These are phyloP conservation scores for Boehmeria nivea DNA, from an alignment of 306 rosid genomes.

Conservation along the genomic window DNA sequence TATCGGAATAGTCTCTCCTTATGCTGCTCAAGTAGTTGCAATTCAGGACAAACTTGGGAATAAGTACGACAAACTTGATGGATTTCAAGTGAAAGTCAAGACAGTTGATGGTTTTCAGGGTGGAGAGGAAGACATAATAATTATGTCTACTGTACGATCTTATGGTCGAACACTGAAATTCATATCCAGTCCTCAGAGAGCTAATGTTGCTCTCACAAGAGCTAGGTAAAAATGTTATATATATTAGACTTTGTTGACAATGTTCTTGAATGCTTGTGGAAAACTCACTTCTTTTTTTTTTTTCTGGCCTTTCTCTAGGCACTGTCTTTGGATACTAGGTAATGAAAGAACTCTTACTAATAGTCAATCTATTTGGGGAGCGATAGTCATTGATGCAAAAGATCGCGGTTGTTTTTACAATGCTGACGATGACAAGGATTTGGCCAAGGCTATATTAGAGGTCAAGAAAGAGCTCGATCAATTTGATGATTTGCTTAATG, in stretches of 20 bases:
- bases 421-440: constrained; percentile 57
- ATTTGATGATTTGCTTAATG: constrained; percentile 60
- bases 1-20: constrained; percentile 76
- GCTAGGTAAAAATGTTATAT: constrained; percentile 48
- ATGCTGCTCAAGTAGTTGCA: constrained; percentile 65
- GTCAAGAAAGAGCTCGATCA: constrained; percentile 54
- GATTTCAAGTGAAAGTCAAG: constrained; percentile 64
- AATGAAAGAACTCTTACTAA: constrained; percentile 38
- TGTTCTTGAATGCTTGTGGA: no score
- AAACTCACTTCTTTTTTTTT: no score
- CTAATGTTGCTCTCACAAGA: constrained; percentile 80
- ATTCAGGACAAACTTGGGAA: constrained; percentile 44
- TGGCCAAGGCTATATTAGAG: constrained; percentile 53
- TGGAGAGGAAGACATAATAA: constrained; percentile 68
- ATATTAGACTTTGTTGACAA: background rate
- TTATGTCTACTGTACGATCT: constrained; percentile 69
- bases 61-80: constrained; percentile 33
- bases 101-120: constrained; percentile 81
- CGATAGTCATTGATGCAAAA: constrained; percentile 50
- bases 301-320: constrained; percentile 37
- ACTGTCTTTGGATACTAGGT: constrained; percentile 79
- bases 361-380: constrained; percentile 52
- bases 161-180: constrained; percentile 34
- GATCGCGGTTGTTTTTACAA: constrained; percentile 52
- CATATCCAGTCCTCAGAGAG: constrained; percentile 47